A percentile compares a stretch with the other conserved stretches of the same genome.
phyloP scores from a whole-genome alignment of 1,139 yeast species.

The Candida gigantensis region DNA sequence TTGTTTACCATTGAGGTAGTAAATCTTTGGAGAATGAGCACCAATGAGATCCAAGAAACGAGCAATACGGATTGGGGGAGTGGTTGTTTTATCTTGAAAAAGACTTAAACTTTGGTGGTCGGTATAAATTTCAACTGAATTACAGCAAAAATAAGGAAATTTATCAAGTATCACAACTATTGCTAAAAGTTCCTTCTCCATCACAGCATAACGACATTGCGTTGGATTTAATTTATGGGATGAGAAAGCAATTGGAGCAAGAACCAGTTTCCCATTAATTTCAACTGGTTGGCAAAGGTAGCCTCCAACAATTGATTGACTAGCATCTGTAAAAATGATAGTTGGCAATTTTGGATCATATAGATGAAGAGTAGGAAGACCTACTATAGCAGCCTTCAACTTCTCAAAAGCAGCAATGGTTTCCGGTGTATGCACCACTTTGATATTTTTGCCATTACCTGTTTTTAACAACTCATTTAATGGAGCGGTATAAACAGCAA shows the following conservation, averaged over 20 bases:
- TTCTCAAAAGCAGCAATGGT: not conserved
- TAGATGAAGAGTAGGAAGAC: not conserved
- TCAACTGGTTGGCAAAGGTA: not conserved
- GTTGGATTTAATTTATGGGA: not conserved
- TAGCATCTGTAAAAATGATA: conserved; percentile 1
- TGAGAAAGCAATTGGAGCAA: conserved; percentile 1
- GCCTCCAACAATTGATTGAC: not conserved
- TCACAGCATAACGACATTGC: not conserved
- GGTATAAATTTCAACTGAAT: not conserved
- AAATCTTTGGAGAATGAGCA: conserved; percentile 1
- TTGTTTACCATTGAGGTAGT: not conserved
- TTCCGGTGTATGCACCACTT: not conserved
- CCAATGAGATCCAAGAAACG: conserved; percentile 1
- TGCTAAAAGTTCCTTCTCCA: conserved; percentile 4
- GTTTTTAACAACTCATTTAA: conserved; percentile 1
- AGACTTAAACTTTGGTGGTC: not conserved
- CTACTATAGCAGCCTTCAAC: not conserved
- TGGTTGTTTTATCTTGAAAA: not conserved
- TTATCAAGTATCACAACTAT: not conserved
- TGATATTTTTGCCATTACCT: not conserved
- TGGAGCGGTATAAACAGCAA: not conserved
- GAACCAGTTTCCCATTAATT: not conserved
- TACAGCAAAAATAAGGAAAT: not conserved
- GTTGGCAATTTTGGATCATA: not conserved
- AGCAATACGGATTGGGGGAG: not conserved